Evolutionary conservation across 352 stramenopile species (phyloP).

Genomic region (Pythium plurisporium): DNA sequence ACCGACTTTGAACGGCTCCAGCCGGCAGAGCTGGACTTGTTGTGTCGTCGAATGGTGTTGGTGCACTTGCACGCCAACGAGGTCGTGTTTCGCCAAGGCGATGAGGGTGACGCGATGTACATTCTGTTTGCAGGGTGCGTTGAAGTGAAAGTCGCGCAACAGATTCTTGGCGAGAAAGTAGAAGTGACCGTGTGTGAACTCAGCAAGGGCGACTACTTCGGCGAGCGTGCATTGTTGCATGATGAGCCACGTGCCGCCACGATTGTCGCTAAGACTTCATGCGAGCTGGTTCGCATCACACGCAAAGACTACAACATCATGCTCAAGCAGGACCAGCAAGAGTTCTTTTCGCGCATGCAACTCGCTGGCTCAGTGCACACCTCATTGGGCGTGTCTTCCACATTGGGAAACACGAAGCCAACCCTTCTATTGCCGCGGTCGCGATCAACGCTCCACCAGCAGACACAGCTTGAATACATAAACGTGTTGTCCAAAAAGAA

Average conservation of each 20-base stretch:
- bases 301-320: constrained; percentile 69
- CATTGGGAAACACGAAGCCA: neutral
- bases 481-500: constrained; percentile 54
- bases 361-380: constrained; percentile 27
- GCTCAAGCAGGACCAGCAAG: constrained; percentile 67
- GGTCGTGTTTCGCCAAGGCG: constrained; percentile 60
- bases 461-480: constrained; percentile 50
- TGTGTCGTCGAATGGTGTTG: constrained; percentile 57
- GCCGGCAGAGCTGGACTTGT: constrained; percentile 48
- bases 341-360: constrained; percentile 63
- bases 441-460: constrained; percentile 7
- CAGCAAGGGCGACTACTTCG: constrained; percentile 66
- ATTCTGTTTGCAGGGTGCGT: constrained; percentile 60
- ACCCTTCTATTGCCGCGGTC: constrained; percentile 3
- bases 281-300: constrained; percentile 62
- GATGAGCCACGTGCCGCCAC: constrained; percentile 61
- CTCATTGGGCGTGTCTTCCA: neutral
- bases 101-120: constrained; percentile 72
- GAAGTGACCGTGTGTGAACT: constrained; percentile 68
- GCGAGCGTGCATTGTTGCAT: constrained; percentile 56
- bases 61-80: constrained; percentile 46
- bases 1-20: constrained; percentile 65
- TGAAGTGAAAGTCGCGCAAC: constrained; percentile 57
- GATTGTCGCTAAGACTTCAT: constrained; percentile 44
- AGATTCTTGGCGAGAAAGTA: constrained; percentile 52